A percentile compares a stretch with the other conserved stretches of the same genome.
These are phyloP conservation scores for Diutina neorugosa DNA, from an alignment of 1,139 yeast species.

Conservation along the genomic window DNA sequence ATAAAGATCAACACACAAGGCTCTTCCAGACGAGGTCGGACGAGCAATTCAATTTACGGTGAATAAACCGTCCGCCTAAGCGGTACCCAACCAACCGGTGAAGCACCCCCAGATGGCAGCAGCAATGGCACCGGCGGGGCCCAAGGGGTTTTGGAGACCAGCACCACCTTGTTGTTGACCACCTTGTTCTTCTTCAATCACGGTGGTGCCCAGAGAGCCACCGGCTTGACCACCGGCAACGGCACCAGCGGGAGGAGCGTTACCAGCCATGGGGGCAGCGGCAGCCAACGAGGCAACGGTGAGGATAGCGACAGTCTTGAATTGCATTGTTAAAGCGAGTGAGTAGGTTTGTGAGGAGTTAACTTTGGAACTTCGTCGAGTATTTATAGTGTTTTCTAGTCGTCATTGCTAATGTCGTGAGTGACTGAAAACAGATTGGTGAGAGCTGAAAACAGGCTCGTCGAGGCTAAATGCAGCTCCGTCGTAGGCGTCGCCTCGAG, in stretches of 20 bases:
- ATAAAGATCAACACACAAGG: background rate
- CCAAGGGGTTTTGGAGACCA: background rate
- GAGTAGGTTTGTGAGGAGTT: background rate
- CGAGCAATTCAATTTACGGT: background rate
- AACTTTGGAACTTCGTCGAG: background rate
- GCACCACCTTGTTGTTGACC: background rate
- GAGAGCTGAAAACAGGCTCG: background rate
- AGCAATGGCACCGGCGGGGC: conserved; percentile 2
- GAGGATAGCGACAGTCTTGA: conserved; percentile 2
- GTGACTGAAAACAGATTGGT: background rate
- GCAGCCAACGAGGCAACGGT: background rate
- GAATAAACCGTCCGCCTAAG: background rate
- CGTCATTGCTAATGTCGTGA: too few relatives aligned
- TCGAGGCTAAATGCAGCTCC: background rate
- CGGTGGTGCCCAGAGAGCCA: background rate
- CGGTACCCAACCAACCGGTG: conserved; percentile 1
- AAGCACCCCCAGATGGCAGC: conserved; percentile 4
- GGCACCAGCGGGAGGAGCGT: background rate
- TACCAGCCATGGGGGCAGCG: background rate
- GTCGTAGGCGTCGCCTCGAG: background rate
- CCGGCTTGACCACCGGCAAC: background rate
- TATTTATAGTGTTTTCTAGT: background rate
- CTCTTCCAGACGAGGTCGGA: background rate
- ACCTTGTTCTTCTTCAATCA: background rate
- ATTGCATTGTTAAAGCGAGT: conserved; percentile 1